A percentile compares a stretch with the other conserved stretches of the same genome.
These are phyloP conservation scores for Cladophialophora yegresii DNA, from an alignment of 2,329 filamentous ascomycete genomes.

Conservation along the genomic window DNA sequence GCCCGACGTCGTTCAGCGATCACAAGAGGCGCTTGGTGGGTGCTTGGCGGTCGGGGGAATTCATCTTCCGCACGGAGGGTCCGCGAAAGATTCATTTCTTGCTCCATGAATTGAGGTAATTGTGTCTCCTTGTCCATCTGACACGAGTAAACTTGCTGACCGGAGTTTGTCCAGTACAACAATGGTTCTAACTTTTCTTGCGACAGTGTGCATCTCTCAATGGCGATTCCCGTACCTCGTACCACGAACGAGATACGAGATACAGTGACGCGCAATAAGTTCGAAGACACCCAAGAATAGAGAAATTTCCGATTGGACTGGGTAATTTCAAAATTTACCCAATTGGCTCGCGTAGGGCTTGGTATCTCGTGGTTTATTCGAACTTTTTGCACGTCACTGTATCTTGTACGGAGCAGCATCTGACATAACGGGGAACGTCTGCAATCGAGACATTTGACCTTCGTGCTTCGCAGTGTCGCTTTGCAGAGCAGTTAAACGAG, in stretches of 20 bases:
- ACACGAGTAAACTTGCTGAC: background rate
- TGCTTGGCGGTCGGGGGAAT: background rate
- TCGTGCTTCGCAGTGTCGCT: background rate
- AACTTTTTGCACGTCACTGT: too few species aligned
- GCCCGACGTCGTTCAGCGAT: background rate
- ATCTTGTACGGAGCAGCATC: background rate
- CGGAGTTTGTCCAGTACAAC: background rate
- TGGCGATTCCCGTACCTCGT: constrained; percentile 9
- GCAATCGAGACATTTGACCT: background rate
- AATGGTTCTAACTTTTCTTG: background rate
- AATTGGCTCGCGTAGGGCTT: too few species aligned
- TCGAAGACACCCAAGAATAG: too few species aligned
- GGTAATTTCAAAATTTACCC: too few species aligned
- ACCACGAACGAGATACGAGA: constrained; percentile 9
- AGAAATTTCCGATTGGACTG: too few species aligned
- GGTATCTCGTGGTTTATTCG: too few species aligned
- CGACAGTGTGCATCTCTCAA: background rate
- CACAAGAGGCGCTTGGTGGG: background rate
- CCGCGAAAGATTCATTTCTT: background rate
- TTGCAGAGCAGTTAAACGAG: background rate
- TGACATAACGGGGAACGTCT: background rate
- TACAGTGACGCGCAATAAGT: too few species aligned
- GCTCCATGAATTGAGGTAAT: background rate
- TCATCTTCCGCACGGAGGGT: background rate
- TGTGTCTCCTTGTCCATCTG: background rate